These are phyloP conservation scores for Artemisia argyi DNA, from an alignment of 129 eudicot genomes.

Conservation along the genomic window DNA sequence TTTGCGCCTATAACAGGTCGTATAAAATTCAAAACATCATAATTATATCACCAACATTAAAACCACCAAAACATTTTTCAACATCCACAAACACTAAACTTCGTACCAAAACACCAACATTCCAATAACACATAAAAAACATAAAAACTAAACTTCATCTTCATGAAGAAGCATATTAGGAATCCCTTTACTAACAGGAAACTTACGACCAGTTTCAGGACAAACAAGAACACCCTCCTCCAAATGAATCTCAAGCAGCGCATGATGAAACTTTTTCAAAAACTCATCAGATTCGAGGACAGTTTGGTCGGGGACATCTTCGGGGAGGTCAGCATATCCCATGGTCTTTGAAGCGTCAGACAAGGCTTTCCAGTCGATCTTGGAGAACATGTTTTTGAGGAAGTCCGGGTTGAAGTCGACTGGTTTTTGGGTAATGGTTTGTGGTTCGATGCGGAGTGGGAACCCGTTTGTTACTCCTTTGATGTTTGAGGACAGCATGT, in stretches of 20 bases:
- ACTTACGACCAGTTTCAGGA: conserved; percentile 86
- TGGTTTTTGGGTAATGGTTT: conserved; percentile 48
- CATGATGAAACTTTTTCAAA: conserved; percentile 75
- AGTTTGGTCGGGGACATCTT: conserved; percentile 49
- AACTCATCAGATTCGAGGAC: conserved; percentile 74
- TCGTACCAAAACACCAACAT: too few species aligned
- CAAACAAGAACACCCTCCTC: conserved; percentile 94
- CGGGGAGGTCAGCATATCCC: conserved; percentile 82
- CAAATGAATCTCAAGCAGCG: conserved; percentile 80
- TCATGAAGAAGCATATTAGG: conserved; percentile 98
- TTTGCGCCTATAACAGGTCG: too few species aligned
- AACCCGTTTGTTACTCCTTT: conserved; percentile 83
- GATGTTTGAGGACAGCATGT: conserved; percentile 91
- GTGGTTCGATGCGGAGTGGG: conserved; percentile 71
- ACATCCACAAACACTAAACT: too few species aligned
- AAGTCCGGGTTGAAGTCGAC: conserved; percentile 76
- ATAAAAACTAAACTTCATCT: conserved; percentile 65
- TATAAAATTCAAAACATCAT: too few species aligned
- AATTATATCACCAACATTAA: too few species aligned
- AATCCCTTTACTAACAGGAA: conserved; percentile 85
- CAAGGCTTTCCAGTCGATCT: conserved; percentile 78
- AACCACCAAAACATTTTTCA: too few species aligned
- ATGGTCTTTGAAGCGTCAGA: conserved; percentile 63
- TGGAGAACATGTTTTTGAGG: conserved; percentile 78
- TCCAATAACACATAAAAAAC: too few species aligned